These are phyloP conservation scores for Penicillium simplicissimum DNA, from an alignment of 495 filamentous ascomycete species.

Conservation along the genomic window DNA sequence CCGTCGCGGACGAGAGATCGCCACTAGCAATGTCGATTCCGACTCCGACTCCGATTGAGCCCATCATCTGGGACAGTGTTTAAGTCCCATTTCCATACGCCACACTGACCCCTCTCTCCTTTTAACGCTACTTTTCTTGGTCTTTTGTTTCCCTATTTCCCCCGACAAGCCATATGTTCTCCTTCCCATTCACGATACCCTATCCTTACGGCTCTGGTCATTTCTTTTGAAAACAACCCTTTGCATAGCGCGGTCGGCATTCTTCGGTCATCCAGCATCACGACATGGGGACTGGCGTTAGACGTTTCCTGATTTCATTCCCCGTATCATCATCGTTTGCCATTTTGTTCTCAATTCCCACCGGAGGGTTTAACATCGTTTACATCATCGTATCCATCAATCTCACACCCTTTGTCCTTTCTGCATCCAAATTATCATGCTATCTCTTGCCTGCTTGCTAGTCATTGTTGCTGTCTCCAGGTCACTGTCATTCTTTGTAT, in stretches of 20 bases:
- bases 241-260: constrained; percentile 53
- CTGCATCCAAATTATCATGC: not conserved
- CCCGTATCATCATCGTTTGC: constrained; percentile 13
- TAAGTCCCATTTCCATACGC: not conserved
- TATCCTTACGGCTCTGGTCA: constrained; percentile 5
- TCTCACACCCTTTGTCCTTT: not conserved
- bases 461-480: constrained; percentile 10
- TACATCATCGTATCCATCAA: constrained; percentile 6
- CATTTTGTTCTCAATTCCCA: constrained; percentile 9
- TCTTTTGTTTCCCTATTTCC: constrained; percentile 12
- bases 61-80: not conserved
- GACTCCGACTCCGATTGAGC: constrained; percentile 44
- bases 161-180: not conserved
- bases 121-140: constrained; percentile 5
- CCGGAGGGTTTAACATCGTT: not conserved
- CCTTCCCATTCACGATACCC: constrained; percentile 7
- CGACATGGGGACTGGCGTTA: constrained; percentile 39
- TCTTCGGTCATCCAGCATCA: constrained; percentile 41
- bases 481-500: constrained; percentile 10
- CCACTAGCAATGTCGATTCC: constrained; percentile 38
- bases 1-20: constrained; percentile 46
- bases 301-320: constrained; percentile 22
- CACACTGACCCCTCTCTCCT: not conserved
- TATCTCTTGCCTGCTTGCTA: not conserved
- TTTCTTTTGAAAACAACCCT: constrained; percentile 14